These are phyloP conservation scores for Carex pumila DNA, from an alignment of 176 grass and related monocot species.

Conservation along the genomic window DNA sequence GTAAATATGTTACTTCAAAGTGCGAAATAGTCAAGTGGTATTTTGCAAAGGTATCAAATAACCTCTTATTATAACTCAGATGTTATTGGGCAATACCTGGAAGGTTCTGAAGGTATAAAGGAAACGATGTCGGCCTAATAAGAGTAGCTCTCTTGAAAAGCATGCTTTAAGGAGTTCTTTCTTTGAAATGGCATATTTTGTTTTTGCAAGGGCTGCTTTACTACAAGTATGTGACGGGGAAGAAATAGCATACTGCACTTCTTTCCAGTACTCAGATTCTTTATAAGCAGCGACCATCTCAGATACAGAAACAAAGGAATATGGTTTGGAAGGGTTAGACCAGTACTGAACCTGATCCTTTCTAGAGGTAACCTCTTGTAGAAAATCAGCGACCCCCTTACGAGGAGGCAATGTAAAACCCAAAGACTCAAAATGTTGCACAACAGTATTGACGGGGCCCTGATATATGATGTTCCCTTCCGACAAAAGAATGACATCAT, in stretches of 20 bases:
- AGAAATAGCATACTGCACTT: neutral
- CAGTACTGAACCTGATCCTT: conserved; percentile 80
- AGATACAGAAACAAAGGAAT: conserved; percentile 40
- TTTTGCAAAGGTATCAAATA: neutral
- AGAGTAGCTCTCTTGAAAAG: conserved; percentile 48
- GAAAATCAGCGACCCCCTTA: conserved; percentile 68
- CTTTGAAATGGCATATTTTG: conserved; percentile 67
- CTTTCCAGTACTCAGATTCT: conserved; percentile 43
- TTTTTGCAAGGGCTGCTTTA: conserved; percentile 36
- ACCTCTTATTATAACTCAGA: neutral
- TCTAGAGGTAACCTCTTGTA: conserved; percentile 70
- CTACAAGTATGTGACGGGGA: conserved; percentile 2
- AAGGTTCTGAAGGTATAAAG: conserved; percentile 63
- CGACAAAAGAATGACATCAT: conserved; percentile 66
- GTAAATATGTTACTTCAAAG: neutral
- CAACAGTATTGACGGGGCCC: conserved; percentile 33
- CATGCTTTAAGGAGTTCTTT: conserved; percentile 48
- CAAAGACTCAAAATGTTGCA: conserved; percentile 46
- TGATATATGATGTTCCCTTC: conserved; percentile 70
- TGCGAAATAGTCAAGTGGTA: neutral
- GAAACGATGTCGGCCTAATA: conserved; percentile 57
- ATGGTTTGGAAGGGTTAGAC: conserved; percentile 39
- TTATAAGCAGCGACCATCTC: conserved; percentile 44
- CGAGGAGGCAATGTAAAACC: conserved; percentile 59
- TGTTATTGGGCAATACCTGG: conserved; percentile 33